Base-by-base conservation (phyloP, 768 basidiomycete species). In the Hortiboletus flavorubellus region DNA sequence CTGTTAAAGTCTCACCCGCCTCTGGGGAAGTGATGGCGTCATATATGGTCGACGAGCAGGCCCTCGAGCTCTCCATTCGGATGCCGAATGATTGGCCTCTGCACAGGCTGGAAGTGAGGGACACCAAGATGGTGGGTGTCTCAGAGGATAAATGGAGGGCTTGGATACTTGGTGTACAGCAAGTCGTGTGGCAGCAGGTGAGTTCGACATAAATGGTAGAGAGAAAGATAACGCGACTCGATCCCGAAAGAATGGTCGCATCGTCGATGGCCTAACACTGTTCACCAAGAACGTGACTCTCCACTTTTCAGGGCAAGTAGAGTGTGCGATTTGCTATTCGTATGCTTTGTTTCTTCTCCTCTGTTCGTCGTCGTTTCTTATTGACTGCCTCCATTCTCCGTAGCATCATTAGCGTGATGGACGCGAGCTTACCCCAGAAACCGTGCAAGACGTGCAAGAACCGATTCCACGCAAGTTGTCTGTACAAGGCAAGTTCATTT, bases 271-370 rank as follows among this genome's bases (percentile, higher is more conserved):
- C 0, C 70, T 98, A 18, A 80, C 81, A 6, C 74, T 96, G 55
- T 98, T 98, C 81, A 95, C 94, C 73, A 92, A 89, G 73, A 98
- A 98, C 66, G 93, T 95, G 42, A 78, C 84, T 0, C 78, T 91
- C 18, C 93, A 98, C 69, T 99, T 98, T 65, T 92, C 96, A 59
- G 96, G 96, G 7, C 89, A 94, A 68, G 90, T 91, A 3, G 93
- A 96, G 63, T 99, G 97, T 70, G 92, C 96, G 1, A 98, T 99
- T 56, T 96, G 93, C 65, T 96, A 95, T 69, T 92, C 91, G 88
- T 93, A 88, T 68, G 53, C 9, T 23, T 51, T 40, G 0, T 29
- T 10, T 15, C 46, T 40, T 18, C 6, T 51, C 15, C 18, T 38
- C 3, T 8, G 37, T 6, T 66, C 8, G 11, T 54, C 18, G 1